Base-by-base conservation (phyloP, 1,284 basidiomycete species). In the Puccinia sorghi region DNA sequence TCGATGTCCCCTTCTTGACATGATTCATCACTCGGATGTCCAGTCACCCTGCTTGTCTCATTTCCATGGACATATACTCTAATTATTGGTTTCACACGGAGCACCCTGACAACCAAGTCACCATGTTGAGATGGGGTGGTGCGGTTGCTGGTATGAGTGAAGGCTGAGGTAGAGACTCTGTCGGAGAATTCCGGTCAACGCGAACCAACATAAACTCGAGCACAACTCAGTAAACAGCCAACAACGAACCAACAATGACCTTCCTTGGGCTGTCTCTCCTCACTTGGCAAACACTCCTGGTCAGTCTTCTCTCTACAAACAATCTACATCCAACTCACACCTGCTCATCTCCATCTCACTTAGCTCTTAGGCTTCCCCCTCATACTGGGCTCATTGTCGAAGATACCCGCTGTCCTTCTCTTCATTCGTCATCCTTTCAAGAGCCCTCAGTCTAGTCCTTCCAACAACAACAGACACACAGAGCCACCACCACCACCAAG, bases 221-320 rank as follows among this genome's bases (percentile, higher is more conserved):
- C 48, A 50, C 48, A 50, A 50, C 17, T 15, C 4, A 20, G 17
- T 4, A 20, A 50, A 20, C 8, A 50, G 17, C 17, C 48, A 50
- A 50, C 8, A 50, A 50, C 48, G 17, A 50, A 46, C 43, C 43
- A 7, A 6, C 43, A 66, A 70, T 70, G 67, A 32, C 43, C 8
- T 77, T 77, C 64, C 54, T 77, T 5, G 74, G 74, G 25, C 39
- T 77, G 2, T 77, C 74, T 13, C 41, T 67, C 43, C 22, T 57
- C 22, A 66, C 52, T 27, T 77, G 74, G 74, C 74, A 77, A 69
- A 77, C 74, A n/a, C 52, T 77, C 6, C 50, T 77, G 13, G 74
- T 77, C 9, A 59, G 63, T 66, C n/a, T n/a, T n/a, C n/a, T n/a
- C n/a, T n/a, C n/a, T n/a, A n/a, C n/a, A n/a, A n/a, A n/a, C n/a